Base-by-base conservation (phyloP, 1,284 basidiomycete genomes). In the Abortiporus biennis region DNA sequence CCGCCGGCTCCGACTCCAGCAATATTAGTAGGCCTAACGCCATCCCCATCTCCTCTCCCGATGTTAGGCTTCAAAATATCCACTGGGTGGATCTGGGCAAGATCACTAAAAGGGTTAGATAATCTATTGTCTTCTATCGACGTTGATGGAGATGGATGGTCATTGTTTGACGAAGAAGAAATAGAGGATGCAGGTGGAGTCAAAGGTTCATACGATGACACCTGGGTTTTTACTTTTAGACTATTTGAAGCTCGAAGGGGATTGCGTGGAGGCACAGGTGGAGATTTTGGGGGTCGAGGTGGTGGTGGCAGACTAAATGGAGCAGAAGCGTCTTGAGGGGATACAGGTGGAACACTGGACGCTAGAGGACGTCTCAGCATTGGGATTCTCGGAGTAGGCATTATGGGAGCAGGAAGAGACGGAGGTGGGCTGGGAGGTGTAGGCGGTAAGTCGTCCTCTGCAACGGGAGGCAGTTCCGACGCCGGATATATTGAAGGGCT, bases 401-500 rank as follows among this genome's bases (percentile, higher is more conserved):
- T n/a, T n/a, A n/a, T n/a, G n/a, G n/a, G 33, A 21, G 29, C 36
- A 24, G 41, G 43, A 13, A 38, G 38, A 22, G 42, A 42, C 15
- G 30, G 38, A 5, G 39, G 33, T 11, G 19, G 19, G 16, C 23
- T 5, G 9, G 20, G 5, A 16, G 9, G 16, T 13, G 32, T 16
- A 16, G 20, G 15, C 22, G 21, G 19, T 22, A 22, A 32, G 44
- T 51, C 42, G 44, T 58, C 21, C 65, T 23, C 64, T 62, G 27
- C 59, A 62, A 35, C 2, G 30, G 36, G 15, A 38, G 46, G 46
- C 36, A 63, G 58, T 4, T 76, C 56, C 32, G 70, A 74, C 2
- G 73, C 65, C 9, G 78, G 74, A 56, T 80, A 80, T 40, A 80
- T 65, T 1, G 78, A 80, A 17, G 76, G 76, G 40, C 67, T 76